phyloP scores from a whole-genome alignment of 2,329 filamentous ascomycete species.

The Aspergillus phoenicis region DNA sequence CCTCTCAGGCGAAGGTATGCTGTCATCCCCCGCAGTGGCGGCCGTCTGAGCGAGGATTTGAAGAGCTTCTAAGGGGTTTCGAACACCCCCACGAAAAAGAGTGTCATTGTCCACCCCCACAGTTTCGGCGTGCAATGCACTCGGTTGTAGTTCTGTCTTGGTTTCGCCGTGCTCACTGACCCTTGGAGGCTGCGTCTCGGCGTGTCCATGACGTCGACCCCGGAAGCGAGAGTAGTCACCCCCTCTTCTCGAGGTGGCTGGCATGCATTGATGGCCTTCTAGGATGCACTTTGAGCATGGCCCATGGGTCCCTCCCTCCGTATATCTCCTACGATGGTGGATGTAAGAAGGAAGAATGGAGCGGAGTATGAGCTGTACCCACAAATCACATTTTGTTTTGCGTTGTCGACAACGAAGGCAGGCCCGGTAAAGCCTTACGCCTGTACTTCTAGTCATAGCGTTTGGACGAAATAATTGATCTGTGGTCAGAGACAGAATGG shows the following conservation, averaged over 20 bases:
- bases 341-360: background rate
- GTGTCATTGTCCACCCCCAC: background rate
- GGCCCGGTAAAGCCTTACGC: constrained; percentile 15
- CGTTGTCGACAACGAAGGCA: constrained; percentile 17
- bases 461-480: background rate
- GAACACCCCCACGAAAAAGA: background rate
- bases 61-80: constrained; percentile 9
- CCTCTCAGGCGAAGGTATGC: too few relatives aligned
- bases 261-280: constrained; percentile 5
- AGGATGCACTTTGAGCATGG: background rate
- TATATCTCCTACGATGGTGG: background rate
- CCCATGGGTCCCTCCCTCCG: background rate
- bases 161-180: background rate
- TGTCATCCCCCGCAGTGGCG: background rate
- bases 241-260: constrained; percentile 14
- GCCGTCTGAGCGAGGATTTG: constrained; percentile 11
- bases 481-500: too few relatives aligned
- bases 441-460: constrained; percentile 3
- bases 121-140: too few relatives aligned
- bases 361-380: background rate
- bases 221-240: constrained; percentile 13
- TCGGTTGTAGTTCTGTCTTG: background rate
- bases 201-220: too few relatives aligned
- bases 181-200: background rate
- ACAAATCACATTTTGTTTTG: constrained; percentile 22